Conservation (phyloP, 371 early-diverging fungal species). For the Hamiltosporidium tvaerminnensis region DNA sequence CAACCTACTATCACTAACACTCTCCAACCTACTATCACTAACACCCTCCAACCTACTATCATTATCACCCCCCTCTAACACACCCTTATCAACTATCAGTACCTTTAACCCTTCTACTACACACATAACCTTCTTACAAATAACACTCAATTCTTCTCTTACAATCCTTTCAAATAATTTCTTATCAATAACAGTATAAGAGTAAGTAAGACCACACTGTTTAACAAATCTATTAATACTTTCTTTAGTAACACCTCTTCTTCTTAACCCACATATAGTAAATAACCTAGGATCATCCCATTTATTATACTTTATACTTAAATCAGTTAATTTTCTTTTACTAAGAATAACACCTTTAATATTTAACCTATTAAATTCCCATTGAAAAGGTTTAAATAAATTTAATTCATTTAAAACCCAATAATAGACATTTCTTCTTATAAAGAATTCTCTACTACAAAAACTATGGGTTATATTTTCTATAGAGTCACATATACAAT, state of each 20-base stretch:
- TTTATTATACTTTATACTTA: slow-evolving; percentile 67
- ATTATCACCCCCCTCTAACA: background rate
- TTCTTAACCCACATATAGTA: slow-evolving; percentile 80
- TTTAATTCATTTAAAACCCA: slow-evolving; percentile 94
- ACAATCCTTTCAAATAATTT: slow-evolving; percentile 77
- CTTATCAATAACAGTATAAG: slow-evolving; percentile 69
- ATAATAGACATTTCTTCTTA: slow-evolving; percentile 83
- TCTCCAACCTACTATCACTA: too few relatives aligned
- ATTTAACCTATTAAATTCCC: slow-evolving; percentile 93
- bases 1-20: too few relatives aligned
- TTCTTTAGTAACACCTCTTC: slow-evolving; percentile 87
- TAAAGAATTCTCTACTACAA: slow-evolving; percentile 88
- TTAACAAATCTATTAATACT: slow-evolving; percentile 95
- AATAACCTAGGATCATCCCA: slow-evolving; percentile 97
- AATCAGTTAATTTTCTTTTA: slow-evolving; percentile 82
- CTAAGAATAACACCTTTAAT: slow-evolving; percentile 83
- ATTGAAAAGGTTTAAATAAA: slow-evolving; percentile 96
- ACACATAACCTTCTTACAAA: slow-evolving; percentile 74
- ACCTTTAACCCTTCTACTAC: slow-evolving; percentile 71
- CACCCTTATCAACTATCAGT: slow-evolving; percentile 58
- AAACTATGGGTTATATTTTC: slow-evolving; percentile 98
- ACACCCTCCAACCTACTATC: too few relatives aligned
- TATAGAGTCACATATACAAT: slow-evolving; percentile 90
- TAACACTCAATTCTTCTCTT: slow-evolving; percentile 74
- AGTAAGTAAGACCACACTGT: slow-evolving; percentile 74